Base-by-base conservation (phyloP, 768 basidiomycete genomes). In the Panellus pusillus region DNA sequence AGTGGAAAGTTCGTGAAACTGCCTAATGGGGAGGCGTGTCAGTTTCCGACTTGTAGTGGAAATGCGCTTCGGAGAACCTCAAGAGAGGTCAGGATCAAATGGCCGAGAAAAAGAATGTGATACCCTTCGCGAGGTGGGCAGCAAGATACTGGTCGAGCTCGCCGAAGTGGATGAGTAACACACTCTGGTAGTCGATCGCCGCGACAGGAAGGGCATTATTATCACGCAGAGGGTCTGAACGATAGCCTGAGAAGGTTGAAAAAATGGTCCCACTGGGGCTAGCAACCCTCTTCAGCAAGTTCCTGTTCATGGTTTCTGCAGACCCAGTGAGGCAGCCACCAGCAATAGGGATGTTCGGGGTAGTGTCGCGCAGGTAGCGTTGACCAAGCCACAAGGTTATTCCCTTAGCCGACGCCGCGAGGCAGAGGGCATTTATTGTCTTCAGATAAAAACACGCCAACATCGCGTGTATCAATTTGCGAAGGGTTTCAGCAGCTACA, bases 1-100 rank as follows among this genome's bases (percentile, higher is more conserved):
- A 6, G 96, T 98, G 9, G 93, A 95, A 3, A 99, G 78, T 68
- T 99, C 97, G 63, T 97, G 93, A 63, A 98, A 98, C 70, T 99
- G 97, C 63, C 95, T 91, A 57, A 88, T 85, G 4, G 96, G 97
- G 55, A 99, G 80, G 37, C 93, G 81, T 4, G 94, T 98, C 56
- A 98, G 85, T 72, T 99, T 99, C 69, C 91, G 89, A 39, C 91
- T 75, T 11, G 91, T 91, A 50, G 82, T 84, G 17, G 89, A 82
- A 29, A 91, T 84, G 19, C 91, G 87, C 64, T 89, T 90, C 27
- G 84, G 81, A 4, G 86, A 76, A 48, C 90, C 91, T 92, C 50
- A 54, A 6, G 44, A 19, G 29, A 44, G 29, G 20, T 60, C 35
- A 61, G 52, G 20, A 37, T 13, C 17, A 20, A 28, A 12, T 9